Conservation (phyloP, 2,329 filamentous ascomycete genomes). For the Scedosporium apiospermum region DNA sequence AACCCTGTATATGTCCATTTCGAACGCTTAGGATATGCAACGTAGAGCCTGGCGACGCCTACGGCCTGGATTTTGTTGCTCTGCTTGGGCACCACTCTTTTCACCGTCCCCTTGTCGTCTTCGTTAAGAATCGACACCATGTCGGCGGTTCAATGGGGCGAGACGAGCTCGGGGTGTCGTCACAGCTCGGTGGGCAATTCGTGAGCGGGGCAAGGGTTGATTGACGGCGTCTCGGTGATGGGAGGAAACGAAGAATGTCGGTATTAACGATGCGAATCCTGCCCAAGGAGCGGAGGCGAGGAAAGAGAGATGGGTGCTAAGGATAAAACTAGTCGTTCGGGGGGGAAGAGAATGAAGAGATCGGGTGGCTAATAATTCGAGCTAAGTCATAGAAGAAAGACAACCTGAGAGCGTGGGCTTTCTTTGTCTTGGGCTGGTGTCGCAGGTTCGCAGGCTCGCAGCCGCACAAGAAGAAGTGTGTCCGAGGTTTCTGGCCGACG, state of each 20-base stretch:
- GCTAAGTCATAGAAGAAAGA: background rate
- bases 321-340: background rate
- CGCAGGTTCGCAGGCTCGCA: background rate
- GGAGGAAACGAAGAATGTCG: background rate
- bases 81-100: conserved; percentile 84
- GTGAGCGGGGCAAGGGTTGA: background rate
- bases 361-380: background rate
- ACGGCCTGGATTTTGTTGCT: conserved; percentile 97
- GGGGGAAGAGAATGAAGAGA: background rate
- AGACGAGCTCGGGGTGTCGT: background rate
- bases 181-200: background rate
- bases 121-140: conserved; percentile 70
- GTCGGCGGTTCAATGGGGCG: conserved; percentile 13
- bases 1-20: conserved; percentile 93
- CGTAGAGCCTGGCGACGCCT: conserved; percentile 84
- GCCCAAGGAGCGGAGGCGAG: background rate
- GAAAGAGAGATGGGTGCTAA: background rate
- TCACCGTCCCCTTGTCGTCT: conserved; percentile 93
- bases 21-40: conserved; percentile 76
- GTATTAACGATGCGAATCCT: background rate
- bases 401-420: background rate
- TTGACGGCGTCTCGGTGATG: background rate
- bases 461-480: background rate
- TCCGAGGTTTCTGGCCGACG: background rate
- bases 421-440: background rate